phyloP scores from a whole-genome alignment of 2,329 filamentous ascomycete genomes.

The Incumbomyces lentus region DNA sequence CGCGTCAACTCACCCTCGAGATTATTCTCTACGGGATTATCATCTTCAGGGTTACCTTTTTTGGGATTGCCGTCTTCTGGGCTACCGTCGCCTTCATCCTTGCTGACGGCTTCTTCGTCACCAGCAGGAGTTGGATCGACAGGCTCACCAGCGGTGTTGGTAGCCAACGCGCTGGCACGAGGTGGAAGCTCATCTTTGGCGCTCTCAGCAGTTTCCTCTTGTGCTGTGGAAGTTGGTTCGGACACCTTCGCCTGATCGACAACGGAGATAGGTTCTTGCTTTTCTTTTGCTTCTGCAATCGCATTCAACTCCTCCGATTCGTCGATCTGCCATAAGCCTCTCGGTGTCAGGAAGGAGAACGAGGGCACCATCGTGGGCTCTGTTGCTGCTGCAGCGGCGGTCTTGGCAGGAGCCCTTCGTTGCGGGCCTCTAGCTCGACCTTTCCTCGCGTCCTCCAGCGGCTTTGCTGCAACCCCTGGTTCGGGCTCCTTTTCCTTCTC shows the following conservation, averaged over 20 bases:
- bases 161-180: slow-evolving; percentile 25
- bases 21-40: too few species aligned
- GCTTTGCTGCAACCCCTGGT: slow-evolving; percentile 58
- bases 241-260: slow-evolving; percentile 36
- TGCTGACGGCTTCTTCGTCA: neutral
- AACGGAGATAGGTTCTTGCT: slow-evolving; percentile 42
- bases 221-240: slow-evolving; percentile 8
- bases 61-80: too few species aligned
- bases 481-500: slow-evolving; percentile 50
- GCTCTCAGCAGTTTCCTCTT: slow-evolving; percentile 1
- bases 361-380: slow-evolving; percentile 5
- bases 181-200: slow-evolving; percentile 10
- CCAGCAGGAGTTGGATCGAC: slow-evolving; percentile 27
- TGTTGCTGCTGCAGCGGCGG: slow-evolving; percentile 24
- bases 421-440: slow-evolving; percentile 79
- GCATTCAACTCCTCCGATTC: slow-evolving; percentile 15
- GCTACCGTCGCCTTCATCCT: too few species aligned
- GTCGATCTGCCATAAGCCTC: slow-evolving; percentile 18
- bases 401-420: slow-evolving; percentile 55
- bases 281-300: slow-evolving; percentile 5
- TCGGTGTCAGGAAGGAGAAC: slow-evolving; percentile 16
- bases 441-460: slow-evolving; percentile 83
- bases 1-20: slow-evolving; percentile 15
- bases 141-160: slow-evolving; percentile 27
- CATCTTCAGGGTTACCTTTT: too few species aligned